Conservation (phyloP, 129 eudicot species). For the carrot (Daucus carota) region DH1_v3.0 NC_030387.2:36991501-36992000, state of each 20-base stretch:
- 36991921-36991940: not conserved
- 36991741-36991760: not conserved
- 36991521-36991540: too few relatives aligned
- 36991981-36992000: not conserved
- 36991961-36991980: not conserved
- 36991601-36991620: not conserved
- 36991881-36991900: not conserved
- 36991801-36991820: too few relatives aligned
- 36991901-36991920: not conserved
- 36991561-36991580: not conserved
- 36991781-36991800: not conserved
- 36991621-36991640: too few relatives aligned
- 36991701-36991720: not conserved
- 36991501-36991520: not conserved
- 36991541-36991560: not conserved
- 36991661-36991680: not conserved
- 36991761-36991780: not conserved
- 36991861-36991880: too few relatives aligned
- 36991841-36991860: not conserved
- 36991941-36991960: not conserved
- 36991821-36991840: not conserved
- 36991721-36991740: not conserved
- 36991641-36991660: not conserved
- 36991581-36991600: not conserved
- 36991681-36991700: not conserved